Evolutionary conservation across 2,329 filamentous ascomycete genomes (phyloP).

Genomic region (Claviceps maximensis): DNA sequence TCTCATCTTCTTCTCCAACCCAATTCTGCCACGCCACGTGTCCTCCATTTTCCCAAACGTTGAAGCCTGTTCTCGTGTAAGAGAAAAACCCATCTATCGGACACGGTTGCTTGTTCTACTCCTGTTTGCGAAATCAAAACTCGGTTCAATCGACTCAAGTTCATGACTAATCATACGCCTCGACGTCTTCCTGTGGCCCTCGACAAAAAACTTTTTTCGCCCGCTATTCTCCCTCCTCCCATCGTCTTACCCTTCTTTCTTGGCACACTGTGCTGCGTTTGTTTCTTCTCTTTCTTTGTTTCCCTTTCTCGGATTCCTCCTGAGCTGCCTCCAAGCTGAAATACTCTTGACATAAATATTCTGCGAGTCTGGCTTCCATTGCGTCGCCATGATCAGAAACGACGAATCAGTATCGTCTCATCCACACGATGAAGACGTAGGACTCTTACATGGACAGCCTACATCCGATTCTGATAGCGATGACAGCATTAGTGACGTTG

Average conservation of each 20-base stretch:
- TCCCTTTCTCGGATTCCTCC: background rate
- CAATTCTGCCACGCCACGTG: background rate
- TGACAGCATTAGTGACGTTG: slow-evolving; percentile 23
- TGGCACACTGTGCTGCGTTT: background rate
- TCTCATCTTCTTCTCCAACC: background rate
- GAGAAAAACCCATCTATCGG: background rate
- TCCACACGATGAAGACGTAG: slow-evolving; percentile 30
- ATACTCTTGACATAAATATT: background rate
- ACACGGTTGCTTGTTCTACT: background rate
- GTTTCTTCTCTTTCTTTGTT: background rate
- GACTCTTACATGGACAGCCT: slow-evolving; percentile 30
- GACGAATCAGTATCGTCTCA: slow-evolving; percentile 20
- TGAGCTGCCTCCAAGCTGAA: background rate
- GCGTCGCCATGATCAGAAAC: slow-evolving; percentile 28
- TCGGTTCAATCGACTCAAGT: background rate
- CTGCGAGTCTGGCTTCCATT: slow-evolving; percentile 1
- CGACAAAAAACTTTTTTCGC: background rate
- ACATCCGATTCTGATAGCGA: slow-evolving; percentile 32
- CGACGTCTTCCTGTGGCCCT: background rate
- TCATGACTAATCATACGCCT: background rate
- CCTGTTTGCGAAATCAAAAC: background rate
- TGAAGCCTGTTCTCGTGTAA: background rate
- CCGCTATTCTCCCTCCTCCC: background rate
- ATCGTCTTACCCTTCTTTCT: background rate
- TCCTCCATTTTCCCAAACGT: too few relatives aligned